Percentiles rank a stretch among this genome's conserved stretches.
Evolutionary conservation across 306 rosid species (phyloP).

Genomic region (Castanospermum australe): DNA sequence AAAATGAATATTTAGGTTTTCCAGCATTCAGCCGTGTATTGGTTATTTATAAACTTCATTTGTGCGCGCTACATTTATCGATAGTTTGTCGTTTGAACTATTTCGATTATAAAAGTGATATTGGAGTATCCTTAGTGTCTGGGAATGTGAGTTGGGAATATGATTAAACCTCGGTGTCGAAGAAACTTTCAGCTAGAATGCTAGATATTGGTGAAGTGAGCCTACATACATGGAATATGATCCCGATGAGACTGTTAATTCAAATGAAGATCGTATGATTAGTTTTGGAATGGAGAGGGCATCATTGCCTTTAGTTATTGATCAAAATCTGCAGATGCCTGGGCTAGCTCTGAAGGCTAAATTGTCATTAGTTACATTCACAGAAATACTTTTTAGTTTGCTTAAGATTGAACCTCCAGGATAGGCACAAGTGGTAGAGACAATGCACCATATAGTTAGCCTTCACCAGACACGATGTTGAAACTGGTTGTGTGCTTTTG

Average conservation of each 20-base stretch:
- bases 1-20: too few species aligned
- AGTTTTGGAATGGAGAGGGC: conserved; percentile 50
- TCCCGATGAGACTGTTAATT: conserved; percentile 50
- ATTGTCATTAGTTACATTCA: conserved; percentile 29
- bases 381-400: conserved; percentile 49
- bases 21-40: too few species aligned
- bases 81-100: neutral
- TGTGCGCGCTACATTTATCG: too few species aligned
- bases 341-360: conserved; percentile 54
- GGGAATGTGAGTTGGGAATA: too few species aligned
- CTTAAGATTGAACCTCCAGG: conserved; percentile 39
- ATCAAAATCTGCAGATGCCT: conserved; percentile 49
- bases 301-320: conserved; percentile 41
- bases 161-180: conserved; percentile 44
- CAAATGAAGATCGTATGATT: conserved; percentile 46
- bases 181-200: conserved; percentile 43
- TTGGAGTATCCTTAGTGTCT: conserved; percentile 36
- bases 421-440: too few species aligned
- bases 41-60: too few species aligned
- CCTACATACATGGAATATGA: conserved; percentile 53
- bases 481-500: conserved; percentile 48
- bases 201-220: conserved; percentile 55
- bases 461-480: conserved; percentile 47
- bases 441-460: conserved; percentile 44
- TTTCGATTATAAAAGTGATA: conserved; percentile 10